phyloP scores from a whole-genome alignment of 306 rosid species.

The Gleditsia sinensis region DNA sequence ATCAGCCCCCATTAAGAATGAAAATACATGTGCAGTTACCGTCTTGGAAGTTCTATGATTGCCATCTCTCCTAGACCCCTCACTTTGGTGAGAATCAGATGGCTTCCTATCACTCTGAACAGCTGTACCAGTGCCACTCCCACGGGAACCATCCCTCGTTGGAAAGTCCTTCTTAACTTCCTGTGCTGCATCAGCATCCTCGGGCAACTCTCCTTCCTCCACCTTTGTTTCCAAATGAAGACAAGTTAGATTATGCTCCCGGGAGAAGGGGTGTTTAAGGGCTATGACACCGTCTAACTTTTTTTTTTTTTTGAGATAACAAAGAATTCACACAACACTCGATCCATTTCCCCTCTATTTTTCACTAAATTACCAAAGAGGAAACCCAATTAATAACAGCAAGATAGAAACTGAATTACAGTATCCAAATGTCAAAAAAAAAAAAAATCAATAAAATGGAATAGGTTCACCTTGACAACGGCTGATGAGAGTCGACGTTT shows the following conservation, averaged over 20 bases:
- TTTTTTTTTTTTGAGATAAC: neutral
- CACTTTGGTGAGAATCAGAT: conserved; percentile 51
- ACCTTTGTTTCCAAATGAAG: conserved; percentile 51
- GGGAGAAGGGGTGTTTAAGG: neutral
- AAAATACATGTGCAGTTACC: conserved; percentile 37
- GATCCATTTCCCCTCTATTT: neutral
- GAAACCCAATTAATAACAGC: neutral
- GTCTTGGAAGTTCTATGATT: conserved; percentile 53
- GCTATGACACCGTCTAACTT: neutral
- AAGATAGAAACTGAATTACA: neutral
- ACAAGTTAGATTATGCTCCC: neutral
- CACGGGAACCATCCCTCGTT: conserved; percentile 36
- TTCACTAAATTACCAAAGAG: conserved; percentile 4
- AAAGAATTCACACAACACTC: neutral
- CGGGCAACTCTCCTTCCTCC: conserved; percentile 76
- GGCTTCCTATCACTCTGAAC: conserved; percentile 47
- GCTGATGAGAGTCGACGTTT: conserved; percentile 67
- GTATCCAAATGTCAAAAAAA: neutral
- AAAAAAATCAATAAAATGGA: neutral
- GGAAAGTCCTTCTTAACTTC: conserved; percentile 46
- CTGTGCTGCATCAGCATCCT: conserved; percentile 53
- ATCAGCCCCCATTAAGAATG: conserved; percentile 23
- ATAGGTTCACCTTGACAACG: conserved; percentile 56
- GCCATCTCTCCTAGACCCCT: conserved; percentile 61
- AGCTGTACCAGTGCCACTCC: conserved; percentile 36